A percentile compares a stretch with the other conserved stretches of the same genome.
These are phyloP conservation scores for Podila epicladia DNA, from an alignment of 192 early-diverging fungal species.

Conservation along the genomic window DNA sequence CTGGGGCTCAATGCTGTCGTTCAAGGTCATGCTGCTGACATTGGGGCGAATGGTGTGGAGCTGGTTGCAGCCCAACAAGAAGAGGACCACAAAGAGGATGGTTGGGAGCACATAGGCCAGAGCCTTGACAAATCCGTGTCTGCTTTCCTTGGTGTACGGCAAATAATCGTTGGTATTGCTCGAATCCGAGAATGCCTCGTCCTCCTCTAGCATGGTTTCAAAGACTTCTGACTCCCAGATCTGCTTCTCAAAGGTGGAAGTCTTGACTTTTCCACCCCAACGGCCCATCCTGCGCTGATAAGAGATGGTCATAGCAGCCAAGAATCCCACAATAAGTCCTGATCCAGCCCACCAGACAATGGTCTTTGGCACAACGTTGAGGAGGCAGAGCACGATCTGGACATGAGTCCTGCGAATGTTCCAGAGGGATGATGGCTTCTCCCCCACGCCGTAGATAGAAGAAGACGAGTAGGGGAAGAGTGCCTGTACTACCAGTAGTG, in stretches of 20 bases:
- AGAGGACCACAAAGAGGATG: slow-evolving; percentile 26
- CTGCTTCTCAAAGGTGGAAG: slow-evolving; percentile 33
- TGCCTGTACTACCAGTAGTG: slow-evolving; percentile 59
- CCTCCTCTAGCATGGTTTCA: slow-evolving; percentile 27
- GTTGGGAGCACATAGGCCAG: slow-evolving; percentile 20
- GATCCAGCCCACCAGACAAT: slow-evolving; percentile 66
- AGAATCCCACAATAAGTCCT: slow-evolving; percentile 56
- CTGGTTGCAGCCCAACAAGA: slow-evolving; percentile 37
- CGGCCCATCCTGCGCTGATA: slow-evolving; percentile 28
- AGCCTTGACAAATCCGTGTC: background rate
- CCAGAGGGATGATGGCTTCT: slow-evolving; percentile 30
- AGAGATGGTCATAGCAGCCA: slow-evolving; percentile 49
- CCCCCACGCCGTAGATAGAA: background rate
- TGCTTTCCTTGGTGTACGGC: slow-evolving; percentile 21
- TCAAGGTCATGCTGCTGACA: slow-evolving; percentile 25
- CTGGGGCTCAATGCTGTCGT: slow-evolving; percentile 32
- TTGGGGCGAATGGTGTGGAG: slow-evolving; percentile 24
- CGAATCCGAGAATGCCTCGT: slow-evolving; percentile 31
- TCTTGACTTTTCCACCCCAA: slow-evolving; percentile 39
- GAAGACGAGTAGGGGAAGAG: slow-evolving; percentile 20
- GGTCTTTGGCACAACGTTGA: slow-evolving; percentile 59
- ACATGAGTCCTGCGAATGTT: slow-evolving; percentile 51
- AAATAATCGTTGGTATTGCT: slow-evolving; percentile 1
- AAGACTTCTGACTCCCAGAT: slow-evolving; percentile 22
- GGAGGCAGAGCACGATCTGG: slow-evolving; percentile 58